Base-by-base conservation (phyloP, 495 filamentous ascomycete species). In the Lasiosphaeriaceae sp. region DNA sequence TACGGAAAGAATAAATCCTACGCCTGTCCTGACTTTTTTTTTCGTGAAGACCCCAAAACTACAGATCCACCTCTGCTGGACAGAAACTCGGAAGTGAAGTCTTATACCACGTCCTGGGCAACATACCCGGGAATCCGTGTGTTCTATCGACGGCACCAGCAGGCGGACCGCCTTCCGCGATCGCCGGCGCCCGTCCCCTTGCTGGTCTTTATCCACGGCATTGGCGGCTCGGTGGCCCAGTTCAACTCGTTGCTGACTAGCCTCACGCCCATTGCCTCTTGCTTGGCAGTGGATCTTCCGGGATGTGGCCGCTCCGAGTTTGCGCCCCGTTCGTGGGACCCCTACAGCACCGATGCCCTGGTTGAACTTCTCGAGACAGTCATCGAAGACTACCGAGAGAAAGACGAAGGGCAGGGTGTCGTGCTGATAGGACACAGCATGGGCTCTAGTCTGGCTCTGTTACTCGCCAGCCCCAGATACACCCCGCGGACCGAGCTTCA, bases 191-290 rank as follows among this genome's bases (percentile, higher is more conserved):
- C 90, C 1, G 71, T 96, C n/a, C 90, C 93, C 11, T 73, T 96
- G 9, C 71, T 97, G 6, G 93, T 96, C 23, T 96, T 96, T 68
- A 79, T 96, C 52, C 93, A 97, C 66, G 93, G 93, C 14, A 80
- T 97, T 34, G 93, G 93, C 20, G 93, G 93, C 26, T 96, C 89
- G 2, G 73, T 92, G 14, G 87, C 90, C 7, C 93, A 97, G 68
- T 97, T 96, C 69, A 80, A 88, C 56, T 83, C 90, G 35, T 72
- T 97, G 5, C 78, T 97, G 12, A 88, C 84, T 1, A 92, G 88
- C 68, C 76, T 97, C 34, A 86, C 88, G 14, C 90, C 95, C 58
- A 75, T 92, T 20, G 90, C 89, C 1, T 86, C 92, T n/a, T 96
- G 90, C 63, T 82, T 97, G 16, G 89, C 89, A 5, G 86, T 97